Percentiles rank a stretch among this genome's conserved stretches.
Evolutionary conservation across 352 stramenopile species (phyloP).

Genomic region (Globisporangium ultimum): DNA sequence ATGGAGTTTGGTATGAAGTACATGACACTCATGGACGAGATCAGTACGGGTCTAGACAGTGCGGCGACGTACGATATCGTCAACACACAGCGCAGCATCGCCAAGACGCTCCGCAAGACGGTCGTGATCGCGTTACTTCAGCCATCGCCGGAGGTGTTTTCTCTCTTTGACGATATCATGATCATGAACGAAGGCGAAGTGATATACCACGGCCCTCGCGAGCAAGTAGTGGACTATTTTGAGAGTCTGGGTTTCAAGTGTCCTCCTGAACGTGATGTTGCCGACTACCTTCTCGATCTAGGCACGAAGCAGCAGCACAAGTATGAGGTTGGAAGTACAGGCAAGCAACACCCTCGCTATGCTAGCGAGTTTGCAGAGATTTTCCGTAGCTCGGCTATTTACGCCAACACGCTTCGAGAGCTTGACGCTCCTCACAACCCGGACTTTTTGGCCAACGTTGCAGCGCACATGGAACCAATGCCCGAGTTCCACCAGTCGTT

Average conservation of each 20-base stretch:
- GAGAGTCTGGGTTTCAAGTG: conserved; percentile 35
- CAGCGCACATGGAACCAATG: conserved; percentile 33
- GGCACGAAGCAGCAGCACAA: conserved; percentile 4
- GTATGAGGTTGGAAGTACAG: conserved; percentile 33
- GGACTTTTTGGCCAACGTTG: conserved; percentile 25
- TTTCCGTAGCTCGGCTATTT: conserved; percentile 29
- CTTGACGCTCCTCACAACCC: conserved; percentile 24
- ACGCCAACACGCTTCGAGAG: conserved; percentile 21
- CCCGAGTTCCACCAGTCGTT: conserved; percentile 41
- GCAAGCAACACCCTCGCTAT: conserved; percentile 18
- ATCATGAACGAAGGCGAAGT: conserved; percentile 41
- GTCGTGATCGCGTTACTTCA: conserved; percentile 80
- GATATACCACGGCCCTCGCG: conserved; percentile 37
- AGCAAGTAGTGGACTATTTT: conserved; percentile 66
- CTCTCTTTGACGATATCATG: conserved; percentile 48
- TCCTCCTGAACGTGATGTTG: conserved; percentile 21
- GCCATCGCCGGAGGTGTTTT: conserved; percentile 47
- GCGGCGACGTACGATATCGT: conserved; percentile 61
- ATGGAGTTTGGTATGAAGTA: conserved; percentile 62
- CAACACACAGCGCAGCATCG: conserved; percentile 38
- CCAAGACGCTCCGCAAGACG: conserved; percentile 41
- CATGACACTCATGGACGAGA: conserved; percentile 78
- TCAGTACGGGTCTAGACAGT: conserved; percentile 54
- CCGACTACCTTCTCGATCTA: conserved; percentile 23
- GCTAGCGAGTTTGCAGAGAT: conserved; percentile 31